Evolutionary conservation across 768 basidiomycete genomes (phyloP), one percentile per base, ranked within the genome.

Genomic region (Tricholoma flavovirens): DNA sequence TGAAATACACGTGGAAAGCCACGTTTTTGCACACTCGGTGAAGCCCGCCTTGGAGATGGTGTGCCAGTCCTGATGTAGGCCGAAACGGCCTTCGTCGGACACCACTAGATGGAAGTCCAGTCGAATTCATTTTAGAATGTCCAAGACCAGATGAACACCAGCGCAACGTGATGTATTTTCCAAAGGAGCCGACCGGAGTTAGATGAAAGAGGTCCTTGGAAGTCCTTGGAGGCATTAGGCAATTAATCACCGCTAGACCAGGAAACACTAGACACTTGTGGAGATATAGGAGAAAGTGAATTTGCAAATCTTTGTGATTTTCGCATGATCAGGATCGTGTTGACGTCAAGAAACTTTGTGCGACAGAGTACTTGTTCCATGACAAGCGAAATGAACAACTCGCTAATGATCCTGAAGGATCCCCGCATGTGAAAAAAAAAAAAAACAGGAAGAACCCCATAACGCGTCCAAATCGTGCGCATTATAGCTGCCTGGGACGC

Each of bases 21-120:
- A 51, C 46, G 51, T 38, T 53, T 22, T 24, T 42, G 51, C 21
- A 32, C 19, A 51, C 43, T 56, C 33, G 51, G 24, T 49, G 51
- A 57, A 53, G 46, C 9, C 53, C 48, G 36, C 6, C 22, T 42
- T 40, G 14, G 9, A 14, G 33, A 21, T 12, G 40, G 26, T 52
- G 51, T 14, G 8, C 15, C n/a, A 21, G 15, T 33, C 30, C 33
- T 53, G 24, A 42, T 9, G 32, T 43, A 14, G 46, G 26, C 46
- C n/a, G 29, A 26, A 30, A 46, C 12, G 26, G 12, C 14, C 24
- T 26, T 17, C 11, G 22, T 29, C 4, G 52, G 38, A 43, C 30
- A 17, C 32, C 36, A 17, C 53, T 54, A 48, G 43, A 33, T 35
- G 10, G 21, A 33, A 55, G 43, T 10, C 33, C 11, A n/a, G 9